Evolutionary conservation across 75 land plant genomes (phyloP), one percentile per base, ranked within the genome.

Genomic region (Cupressus sempervirens): DNA sequence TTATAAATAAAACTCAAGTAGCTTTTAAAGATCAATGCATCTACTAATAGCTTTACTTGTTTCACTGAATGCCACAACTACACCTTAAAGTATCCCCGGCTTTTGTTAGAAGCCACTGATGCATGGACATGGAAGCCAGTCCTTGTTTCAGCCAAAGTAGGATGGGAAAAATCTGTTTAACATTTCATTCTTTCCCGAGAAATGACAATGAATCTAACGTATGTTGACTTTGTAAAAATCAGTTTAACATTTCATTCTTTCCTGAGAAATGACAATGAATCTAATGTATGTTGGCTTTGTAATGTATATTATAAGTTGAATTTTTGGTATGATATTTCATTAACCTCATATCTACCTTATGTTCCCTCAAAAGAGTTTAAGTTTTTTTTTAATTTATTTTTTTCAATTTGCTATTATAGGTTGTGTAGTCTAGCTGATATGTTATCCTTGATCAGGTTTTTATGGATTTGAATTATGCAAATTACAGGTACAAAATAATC

Each of bases 401-500:
- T 46, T n/a, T 36, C 79, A 58, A 50, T 46, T n/a, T 50, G 54
- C 77, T 81, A 77, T 36, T 77, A n/a, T 46, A 85, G 18, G 74
- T 11, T 70, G 40, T 70, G 26, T n/a, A 35, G 4, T 62, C 74
- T 38, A 15, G 16, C 29, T 23, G 36, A n/a, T 41, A 11, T 76
- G 18, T 46, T 84, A 83, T 67, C 56, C 62, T 45, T 86, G 48
- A 5, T 50, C 77, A 82, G 14, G n/a, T 67, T 34, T 38, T 84
- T 43, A 80, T 65, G 75, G n/a, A 32, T 72, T 72, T 30, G 13
- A 72, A 32, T 72, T 72, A 36, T 2, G 13, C 32, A 30, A 73
- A n/a, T 75, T 80, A 35, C 87, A 97, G 98, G 99, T 98, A 52
- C 94, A 92, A 87, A 98, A 94, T 88, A 98, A 98, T 85, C 88